Evolutionary conservation across 225 moss, liverwort and hornwort genomes (phyloP), one percentile per base, ranked within the genome.

Genomic region (Pleurozium schreberi): DNA sequence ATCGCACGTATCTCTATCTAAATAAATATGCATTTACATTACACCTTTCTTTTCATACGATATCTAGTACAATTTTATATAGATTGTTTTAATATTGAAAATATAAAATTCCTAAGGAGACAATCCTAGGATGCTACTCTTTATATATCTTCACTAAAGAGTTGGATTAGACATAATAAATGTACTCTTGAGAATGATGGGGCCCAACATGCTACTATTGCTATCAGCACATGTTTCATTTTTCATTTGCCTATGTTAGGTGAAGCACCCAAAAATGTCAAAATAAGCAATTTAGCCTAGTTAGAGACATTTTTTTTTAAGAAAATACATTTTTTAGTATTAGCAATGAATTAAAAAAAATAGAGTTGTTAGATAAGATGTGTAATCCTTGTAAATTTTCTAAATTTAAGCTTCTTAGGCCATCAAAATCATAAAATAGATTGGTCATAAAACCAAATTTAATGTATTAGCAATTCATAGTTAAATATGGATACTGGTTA

Each of bases 401-500:
- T n/a, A 69, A 40, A 8, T 69, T 3, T 14, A 25, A 40, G 40
- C 23, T 69, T 3, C 3, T 1, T 8, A 7, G 42, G 69, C 4
- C 7, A n/a, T 4, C 23, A 11, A n/a, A 68, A n/a, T 8, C 6
- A 4, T 25, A 1, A 14, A 5, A 42, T 42, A 13, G 8, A 14
- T 69, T 42, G 40, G 25, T 69, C 3, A 8, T 14, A 42, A 42
- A 40, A 25, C 3, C 25, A 69, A 25, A 69, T 42, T 8, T 69
- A 69, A 0, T 40, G 0, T 42, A 42, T 69, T 8, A 40, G 11
- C 8, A 40, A 42, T 38, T 14, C 40, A 42, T n/a, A n/a, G n/a
- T n/a, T n/a, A 14, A 5, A 42, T 13, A n/a, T 0, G n/a, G n/a
- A 69, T 1, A 0, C n/a, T n/a, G 0, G 13, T 40, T 22, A 12